Percentiles rank a stretch among this genome's conserved stretches.
These are phyloP conservation scores for Aureobasidium sp. DNA, from an alignment of 2,329 filamentous ascomycete genomes.

Conservation along the genomic window DNA sequence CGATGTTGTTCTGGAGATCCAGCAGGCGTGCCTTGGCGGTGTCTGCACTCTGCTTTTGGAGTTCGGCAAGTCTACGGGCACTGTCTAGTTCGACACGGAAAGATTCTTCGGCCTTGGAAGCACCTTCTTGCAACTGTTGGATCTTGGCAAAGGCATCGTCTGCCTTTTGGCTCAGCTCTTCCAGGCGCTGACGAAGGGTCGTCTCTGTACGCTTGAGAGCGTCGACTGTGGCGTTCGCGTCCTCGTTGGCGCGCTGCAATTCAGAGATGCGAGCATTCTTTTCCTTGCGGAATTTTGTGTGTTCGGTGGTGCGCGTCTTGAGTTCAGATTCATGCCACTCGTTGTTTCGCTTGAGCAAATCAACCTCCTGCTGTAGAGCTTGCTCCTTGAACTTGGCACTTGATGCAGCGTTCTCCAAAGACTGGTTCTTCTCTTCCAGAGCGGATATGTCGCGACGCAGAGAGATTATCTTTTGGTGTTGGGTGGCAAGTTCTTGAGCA, in stretches of 20 bases:
- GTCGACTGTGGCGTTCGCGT: conserved; percentile 69
- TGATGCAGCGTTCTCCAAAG: conserved; percentile 69
- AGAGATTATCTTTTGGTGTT: conserved; percentile 81
- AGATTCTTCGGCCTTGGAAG: conserved; percentile 73
- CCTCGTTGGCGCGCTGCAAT: conserved; percentile 81
- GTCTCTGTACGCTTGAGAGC: conserved; percentile 72
- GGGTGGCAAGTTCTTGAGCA: conserved; percentile 75
- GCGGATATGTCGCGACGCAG: conserved; percentile 74
- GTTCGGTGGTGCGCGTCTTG: conserved; percentile 80
- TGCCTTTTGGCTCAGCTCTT: conserved; percentile 77
- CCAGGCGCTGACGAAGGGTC: conserved; percentile 70
- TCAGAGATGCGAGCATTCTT: conserved; percentile 85
- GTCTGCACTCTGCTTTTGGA: conserved; percentile 69
- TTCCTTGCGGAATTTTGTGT: conserved; percentile 86
- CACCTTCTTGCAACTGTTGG: conserved; percentile 78
- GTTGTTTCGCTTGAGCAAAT: conserved; percentile 78
- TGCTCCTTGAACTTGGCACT: conserved; percentile 88
- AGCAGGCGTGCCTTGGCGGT: conserved; percentile 64
- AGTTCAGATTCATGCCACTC: conserved; percentile 92
- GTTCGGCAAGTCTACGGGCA: conserved; percentile 70
- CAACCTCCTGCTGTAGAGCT: conserved; percentile 81
- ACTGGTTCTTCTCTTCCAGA: conserved; percentile 77
- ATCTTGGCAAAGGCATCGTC: conserved; percentile 77
- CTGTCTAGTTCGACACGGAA: conserved; percentile 83
- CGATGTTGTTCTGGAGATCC: conserved; percentile 58